Base-by-base conservation (phyloP, 768 basidiomycete genomes). In the Lanmaoa rubissima region DNA sequence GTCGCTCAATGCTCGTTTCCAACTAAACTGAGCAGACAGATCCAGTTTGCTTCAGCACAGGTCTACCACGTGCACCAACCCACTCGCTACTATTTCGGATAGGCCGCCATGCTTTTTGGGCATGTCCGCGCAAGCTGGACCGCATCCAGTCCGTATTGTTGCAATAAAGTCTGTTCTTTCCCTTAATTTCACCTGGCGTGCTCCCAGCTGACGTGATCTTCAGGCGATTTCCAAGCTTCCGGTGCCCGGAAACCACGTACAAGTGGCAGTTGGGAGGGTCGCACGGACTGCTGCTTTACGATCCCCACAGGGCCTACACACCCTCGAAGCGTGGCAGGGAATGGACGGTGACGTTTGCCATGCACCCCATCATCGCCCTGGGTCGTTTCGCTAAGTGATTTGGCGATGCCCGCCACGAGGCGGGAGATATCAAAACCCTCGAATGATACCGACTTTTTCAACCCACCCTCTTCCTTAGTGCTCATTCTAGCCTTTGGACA, bases 321-420 rank as follows among this genome's bases (percentile, higher is more conserved):
- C 61, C 53, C 12, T 67, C 58, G 52, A 65, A 62, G 69, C 69
- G 57, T 69, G 68, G 64, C 62, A 60, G 40, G 58, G 69, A 66
- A 68, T 66, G 68, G 47, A 60, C 44, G 16, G 42, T 65, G 59
- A 65, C 59, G 59, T 65, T 60, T 54, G 4, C 41, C 61, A 60
- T 56, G 68, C 61, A 51, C 36, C 57, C 57, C 52, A 0, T 65
- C 68, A 70, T 61, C 69, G 68, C 68, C 66, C 48, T 59, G 53
- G 31, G 59, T 67, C 68, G 62, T 58, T 64, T 69, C 68, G 64
- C 56, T 42, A 67, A 56, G 41, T 57, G 26, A 39, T 41, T 62
- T 66, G 68, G 66, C 68, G 69, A 64, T 69, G 66, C 58, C 53
- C 60, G 68, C 68, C 68, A 61, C 61, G 39, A 61, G 68, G 69